Evolutionary conservation across 75 land plant species (phyloP).

Genomic region (Azolla pinnata): DNA sequence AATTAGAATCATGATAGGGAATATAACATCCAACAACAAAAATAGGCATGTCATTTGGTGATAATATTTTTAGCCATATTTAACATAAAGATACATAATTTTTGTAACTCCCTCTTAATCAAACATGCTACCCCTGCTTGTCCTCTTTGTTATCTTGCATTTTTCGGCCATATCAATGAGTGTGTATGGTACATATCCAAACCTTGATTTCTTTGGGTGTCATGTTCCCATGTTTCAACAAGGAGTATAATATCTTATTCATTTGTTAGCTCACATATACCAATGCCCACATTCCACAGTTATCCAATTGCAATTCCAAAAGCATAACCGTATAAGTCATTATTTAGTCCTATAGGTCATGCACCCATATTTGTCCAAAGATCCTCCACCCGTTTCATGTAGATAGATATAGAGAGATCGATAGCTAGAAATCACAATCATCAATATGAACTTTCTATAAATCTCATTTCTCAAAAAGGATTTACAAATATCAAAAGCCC

Average conservation of each 20-base stretch:
- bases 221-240: constrained; percentile 7
- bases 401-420: too few relatives aligned
- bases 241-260: constrained; percentile 1
- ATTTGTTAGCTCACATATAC: neutral
- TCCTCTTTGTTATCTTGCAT: neutral
- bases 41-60: constrained; percentile 3
- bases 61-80: constrained; percentile 1
- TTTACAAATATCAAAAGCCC: too few relatives aligned
- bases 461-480: too few relatives aligned
- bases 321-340: neutral
- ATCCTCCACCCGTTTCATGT: neutral
- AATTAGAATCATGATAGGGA: neutral
- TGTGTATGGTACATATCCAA: neutral
- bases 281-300: neutral
- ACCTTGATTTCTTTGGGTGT: neutral
- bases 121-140: constrained; percentile 2
- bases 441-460: too few relatives aligned
- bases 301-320: constrained; percentile 4
- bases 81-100: neutral
- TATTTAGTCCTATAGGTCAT: neutral
- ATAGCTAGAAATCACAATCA: too few relatives aligned
- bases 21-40: neutral
- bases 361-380: neutral
- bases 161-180: constrained; percentile 1
- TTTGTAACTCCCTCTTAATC: neutral